These are phyloP conservation scores for Circinella minor DNA, from an alignment of 371 early-diverging fungal species.

Conservation along the genomic window DNA sequence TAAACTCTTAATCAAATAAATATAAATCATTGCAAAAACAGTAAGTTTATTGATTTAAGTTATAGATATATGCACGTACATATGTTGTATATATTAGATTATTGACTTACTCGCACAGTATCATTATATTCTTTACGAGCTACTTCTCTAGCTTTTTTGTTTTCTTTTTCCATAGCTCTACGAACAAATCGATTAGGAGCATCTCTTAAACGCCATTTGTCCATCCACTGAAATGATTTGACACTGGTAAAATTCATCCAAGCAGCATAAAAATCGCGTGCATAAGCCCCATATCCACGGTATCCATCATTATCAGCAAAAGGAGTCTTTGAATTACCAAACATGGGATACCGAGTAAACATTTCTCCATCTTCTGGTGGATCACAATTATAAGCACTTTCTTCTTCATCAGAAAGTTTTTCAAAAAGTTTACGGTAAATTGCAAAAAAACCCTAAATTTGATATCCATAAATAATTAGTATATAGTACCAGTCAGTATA, in stretches of 20 bases:
- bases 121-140: constrained; percentile 88
- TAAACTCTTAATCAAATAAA: constrained; percentile 35
- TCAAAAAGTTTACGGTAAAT: constrained; percentile 83
- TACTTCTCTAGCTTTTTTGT: constrained; percentile 82
- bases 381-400: constrained; percentile 58
- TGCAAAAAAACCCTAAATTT: constrained; percentile 74
- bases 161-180: constrained; percentile 92
- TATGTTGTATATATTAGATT: background rate
- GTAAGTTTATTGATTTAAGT: background rate
- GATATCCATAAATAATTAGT: background rate
- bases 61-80: background rate
- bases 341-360: constrained; percentile 51
- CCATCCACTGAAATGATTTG: constrained; percentile 90
- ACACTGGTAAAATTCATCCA: constrained; percentile 79
- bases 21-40: background rate
- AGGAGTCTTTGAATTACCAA: constrained; percentile 61
- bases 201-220: constrained; percentile 83
- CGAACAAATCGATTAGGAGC: constrained; percentile 83
- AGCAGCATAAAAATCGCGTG: constrained; percentile 74
- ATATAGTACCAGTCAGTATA: background rate
- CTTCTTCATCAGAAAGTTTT: constrained; percentile 80
- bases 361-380: constrained; percentile 45
- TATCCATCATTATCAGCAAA: constrained; percentile 54
- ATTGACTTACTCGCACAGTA: constrained; percentile 66
- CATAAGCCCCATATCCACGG: constrained; percentile 41